A percentile compares a stretch with the other conserved stretches of the same genome.
Conservation (phyloP, 805 yeast species). For the Ogataea glucozyma region DNA sequence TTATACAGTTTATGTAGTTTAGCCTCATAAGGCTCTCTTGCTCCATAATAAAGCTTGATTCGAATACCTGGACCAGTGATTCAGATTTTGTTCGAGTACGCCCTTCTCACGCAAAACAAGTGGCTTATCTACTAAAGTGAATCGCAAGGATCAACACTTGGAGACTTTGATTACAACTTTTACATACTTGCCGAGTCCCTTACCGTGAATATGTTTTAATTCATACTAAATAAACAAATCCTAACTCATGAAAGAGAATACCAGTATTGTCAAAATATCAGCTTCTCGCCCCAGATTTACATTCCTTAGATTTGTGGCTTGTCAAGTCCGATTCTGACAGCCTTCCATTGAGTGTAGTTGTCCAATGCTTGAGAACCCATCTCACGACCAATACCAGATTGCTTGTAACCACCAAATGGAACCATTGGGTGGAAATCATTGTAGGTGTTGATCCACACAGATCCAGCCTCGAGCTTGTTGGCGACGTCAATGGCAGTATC, state of each 20-base stretch:
- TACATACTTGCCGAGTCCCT: too few species aligned
- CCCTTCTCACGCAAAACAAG: too few species aligned
- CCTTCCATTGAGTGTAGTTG: conserved; percentile 73
- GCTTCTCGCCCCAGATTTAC: too few species aligned
- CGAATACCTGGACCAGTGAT: too few species aligned
- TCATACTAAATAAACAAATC: neutral
- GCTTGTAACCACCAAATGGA: conserved; percentile 82
- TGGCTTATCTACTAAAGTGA: too few species aligned
- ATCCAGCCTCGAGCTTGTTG: conserved; percentile 68
- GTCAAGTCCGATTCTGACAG: conserved; percentile 53
- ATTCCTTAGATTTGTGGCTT: conserved; percentile 26
- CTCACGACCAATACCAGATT: conserved; percentile 84
- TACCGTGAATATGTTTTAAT: neutral
- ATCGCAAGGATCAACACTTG: too few species aligned
- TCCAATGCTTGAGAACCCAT: conserved; percentile 80
- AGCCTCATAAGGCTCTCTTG: too few species aligned
- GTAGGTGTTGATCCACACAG: conserved; percentile 79
- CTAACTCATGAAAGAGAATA: neutral
- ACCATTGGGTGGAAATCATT: conserved; percentile 73
- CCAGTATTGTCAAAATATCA: conserved; percentile 3
- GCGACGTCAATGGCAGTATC: conserved; percentile 65
- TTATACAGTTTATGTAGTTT: too few species aligned
- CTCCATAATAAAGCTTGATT: too few species aligned
- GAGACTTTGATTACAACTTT: too few species aligned
- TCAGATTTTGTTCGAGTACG: too few species aligned